Percentiles rank a stretch among this genome's conserved stretches.
Evolutionary conservation across 2,329 filamentous ascomycete genomes (phyloP).

Genomic region (Colletotrichum tabaci): DNA sequence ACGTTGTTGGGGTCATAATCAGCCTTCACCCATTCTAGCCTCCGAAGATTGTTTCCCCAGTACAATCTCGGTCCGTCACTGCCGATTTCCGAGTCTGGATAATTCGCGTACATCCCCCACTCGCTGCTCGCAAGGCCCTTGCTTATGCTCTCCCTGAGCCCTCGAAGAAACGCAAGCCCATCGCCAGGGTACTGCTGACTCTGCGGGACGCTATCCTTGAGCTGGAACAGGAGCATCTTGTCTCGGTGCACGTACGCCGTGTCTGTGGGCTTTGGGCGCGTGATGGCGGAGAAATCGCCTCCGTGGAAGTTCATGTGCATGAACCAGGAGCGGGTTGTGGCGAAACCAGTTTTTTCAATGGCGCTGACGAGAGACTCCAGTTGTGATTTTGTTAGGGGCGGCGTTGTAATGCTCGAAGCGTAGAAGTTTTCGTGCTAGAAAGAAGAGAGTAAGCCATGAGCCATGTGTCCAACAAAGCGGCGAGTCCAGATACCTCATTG

Average conservation of each 20-base stretch:
- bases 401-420: constrained; percentile 49
- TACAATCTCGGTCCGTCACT: constrained; percentile 63
- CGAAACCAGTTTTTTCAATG: constrained; percentile 42
- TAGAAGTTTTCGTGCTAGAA: constrained; percentile 50
- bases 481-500: constrained; percentile 1
- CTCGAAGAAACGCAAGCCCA: constrained; percentile 53
- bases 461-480: background rate
- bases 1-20: constrained; percentile 57
- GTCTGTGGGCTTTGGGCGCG: constrained; percentile 44
- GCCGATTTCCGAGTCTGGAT: constrained; percentile 64
- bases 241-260: constrained; percentile 59
- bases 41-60: constrained; percentile 58
- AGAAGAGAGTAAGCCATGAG: background rate
- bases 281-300: constrained; percentile 54
- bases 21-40: constrained; percentile 56
- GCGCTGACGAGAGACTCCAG: constrained; percentile 46
- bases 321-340: constrained; percentile 48
- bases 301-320: constrained; percentile 54
- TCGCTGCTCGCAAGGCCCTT: constrained; percentile 52
- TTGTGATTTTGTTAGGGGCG: constrained; percentile 44
- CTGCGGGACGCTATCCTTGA: constrained; percentile 57
- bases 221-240: constrained; percentile 66
- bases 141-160: constrained; percentile 57
- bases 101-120: constrained; percentile 68
- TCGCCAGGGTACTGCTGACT: constrained; percentile 48